These are phyloP conservation scores for Saccharum hybrid DNA, from an alignment of 202 grass and related monocot genomes.

Conservation along the genomic window DNA sequence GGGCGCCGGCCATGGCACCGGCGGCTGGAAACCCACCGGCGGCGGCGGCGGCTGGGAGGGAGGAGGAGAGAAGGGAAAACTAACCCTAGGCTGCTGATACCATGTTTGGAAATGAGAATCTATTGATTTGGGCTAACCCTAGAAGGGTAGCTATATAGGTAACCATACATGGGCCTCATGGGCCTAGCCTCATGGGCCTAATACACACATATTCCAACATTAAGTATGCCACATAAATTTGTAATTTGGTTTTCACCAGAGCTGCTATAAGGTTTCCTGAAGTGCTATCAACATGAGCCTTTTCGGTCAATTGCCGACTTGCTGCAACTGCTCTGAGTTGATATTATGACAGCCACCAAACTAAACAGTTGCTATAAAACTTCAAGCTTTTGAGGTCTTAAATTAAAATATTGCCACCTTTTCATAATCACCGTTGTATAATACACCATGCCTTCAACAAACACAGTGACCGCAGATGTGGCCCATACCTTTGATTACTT, in stretches of 20 bases:
- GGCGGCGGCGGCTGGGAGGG: too few species aligned
- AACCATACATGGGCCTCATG: too few species aligned
- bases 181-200: too few species aligned
- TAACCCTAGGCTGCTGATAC: too few species aligned
- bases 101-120: too few species aligned
- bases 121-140: too few species aligned
- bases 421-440: background rate
- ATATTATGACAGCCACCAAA: slow-evolving; percentile 13
- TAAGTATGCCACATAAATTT: slow-evolving; percentile 1
- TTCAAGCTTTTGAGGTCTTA: slow-evolving; percentile 10
- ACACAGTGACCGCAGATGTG: background rate
- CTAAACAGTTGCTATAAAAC: background rate
- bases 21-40: too few species aligned
- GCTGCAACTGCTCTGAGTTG: background rate
- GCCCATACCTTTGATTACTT: slow-evolving; percentile 26
- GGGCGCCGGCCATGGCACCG: too few species aligned
- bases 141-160: too few species aligned
- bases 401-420: slow-evolving; percentile 16
- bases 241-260: background rate
- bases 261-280: slow-evolving; percentile 3
- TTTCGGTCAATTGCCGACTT: background rate
- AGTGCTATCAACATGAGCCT: slow-evolving; percentile 4
- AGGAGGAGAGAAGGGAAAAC: too few species aligned
- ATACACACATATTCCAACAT: too few species aligned
- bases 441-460: slow-evolving; percentile 15